Base-by-base conservation (phyloP, 2,329 filamentous ascomycete genomes). In the Calonectria pseudoturangicola region DNA sequence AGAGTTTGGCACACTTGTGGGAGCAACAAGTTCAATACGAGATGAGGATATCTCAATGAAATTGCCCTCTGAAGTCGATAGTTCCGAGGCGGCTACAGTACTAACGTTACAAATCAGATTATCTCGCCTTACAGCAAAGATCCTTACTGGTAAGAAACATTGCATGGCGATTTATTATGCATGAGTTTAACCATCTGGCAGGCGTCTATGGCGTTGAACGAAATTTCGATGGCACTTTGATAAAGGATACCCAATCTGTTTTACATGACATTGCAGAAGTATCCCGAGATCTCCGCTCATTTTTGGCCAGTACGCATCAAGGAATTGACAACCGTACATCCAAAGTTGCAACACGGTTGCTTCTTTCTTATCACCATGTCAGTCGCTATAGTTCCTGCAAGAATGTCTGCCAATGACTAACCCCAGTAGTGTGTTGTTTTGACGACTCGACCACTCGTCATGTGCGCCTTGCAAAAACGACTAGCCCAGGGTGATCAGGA, bases 21-120 rank as follows among this genome's bases (percentile, higher is more conserved):
- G 70, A 16, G 66, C 58, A 8, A 48, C 70, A 18, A 70, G 66
- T 27, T 69, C 70, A 1, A 72, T 72, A 10, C 33, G 70, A 43
- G 66, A 69, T 39, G 66, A 70, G 16, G 66, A 72, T 13, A 72
- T 72, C 4, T 69, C 70, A 8, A 69, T 50, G 45, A 72, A 69
- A 56, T 39, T 72, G 9, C 70, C 70, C n/a, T 68, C 56, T 33
- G 50, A 68, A 3, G 18, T 68, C 1, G 50, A 68, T 10, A 25
- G 13, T 15, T 68, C 65, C 2, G 15, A 36, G 12, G 28, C 28
- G 8, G 50, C 50, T 12, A 16, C 41, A 13, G 48, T 51, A 10
- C 25, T 68, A 25, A 68, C 65, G 10, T 28, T 68, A 15, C 65
- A 58, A 36, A 68, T 68, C 15, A 50, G 50, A 25, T 41, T 68